A percentile compares a stretch with the other conserved stretches of the same genome.
Conservation (phyloP, 2,329 filamentous ascomycete genomes). For the Verticillium nubilum region DNA sequence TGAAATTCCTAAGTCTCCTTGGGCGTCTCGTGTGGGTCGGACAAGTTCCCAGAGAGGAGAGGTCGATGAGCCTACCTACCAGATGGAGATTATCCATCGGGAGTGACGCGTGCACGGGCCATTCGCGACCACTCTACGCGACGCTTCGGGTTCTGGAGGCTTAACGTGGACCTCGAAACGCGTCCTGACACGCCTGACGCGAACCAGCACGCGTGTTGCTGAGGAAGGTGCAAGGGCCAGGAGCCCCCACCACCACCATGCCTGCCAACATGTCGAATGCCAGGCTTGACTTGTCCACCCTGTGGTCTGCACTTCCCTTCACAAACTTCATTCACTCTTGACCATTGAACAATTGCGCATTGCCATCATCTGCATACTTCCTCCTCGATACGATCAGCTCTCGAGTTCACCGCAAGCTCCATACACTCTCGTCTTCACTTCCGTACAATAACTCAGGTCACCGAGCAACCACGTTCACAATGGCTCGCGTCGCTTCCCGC, state of each 20-base stretch:
- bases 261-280: background rate
- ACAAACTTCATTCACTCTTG: background rate
- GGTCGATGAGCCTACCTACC: no score
- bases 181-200: background rate
- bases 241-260: background rate
- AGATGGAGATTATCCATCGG: background rate
- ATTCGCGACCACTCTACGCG: slow-evolving; percentile 1
- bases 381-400: background rate
- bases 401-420: background rate
- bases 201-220: background rate
- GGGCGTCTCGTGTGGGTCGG: background rate
- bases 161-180: background rate
- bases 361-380: background rate
- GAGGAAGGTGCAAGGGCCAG: background rate
- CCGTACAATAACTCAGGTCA: background rate
- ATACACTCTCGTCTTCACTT: background rate
- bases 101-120: background rate
- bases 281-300: background rate
- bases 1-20: background rate
- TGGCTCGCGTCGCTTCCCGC: slow-evolving; percentile 11
- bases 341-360: background rate
- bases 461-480: slow-evolving; percentile 3
- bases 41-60: background rate
- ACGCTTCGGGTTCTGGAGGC: background rate
- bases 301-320: background rate